Conservation (phyloP, 177 flowering plant genomes). For the Vitis hybrid region DNA sequence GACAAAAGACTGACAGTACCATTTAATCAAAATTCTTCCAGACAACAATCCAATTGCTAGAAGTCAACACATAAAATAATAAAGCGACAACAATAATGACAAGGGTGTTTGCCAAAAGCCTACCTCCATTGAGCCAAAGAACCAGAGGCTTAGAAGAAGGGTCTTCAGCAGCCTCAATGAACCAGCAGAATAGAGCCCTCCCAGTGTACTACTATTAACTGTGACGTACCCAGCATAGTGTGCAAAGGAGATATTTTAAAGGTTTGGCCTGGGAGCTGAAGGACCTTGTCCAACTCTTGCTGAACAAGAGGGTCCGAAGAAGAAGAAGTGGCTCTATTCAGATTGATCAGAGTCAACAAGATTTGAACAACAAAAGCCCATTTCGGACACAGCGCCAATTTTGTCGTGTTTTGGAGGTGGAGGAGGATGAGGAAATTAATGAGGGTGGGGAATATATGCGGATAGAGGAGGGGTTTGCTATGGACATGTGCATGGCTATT, state of each 20-base stretch:
- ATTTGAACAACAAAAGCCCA: slow-evolving; percentile 24
- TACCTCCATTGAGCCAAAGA: slow-evolving; percentile 89
- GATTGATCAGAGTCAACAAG: slow-evolving; percentile 11
- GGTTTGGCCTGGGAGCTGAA: slow-evolving; percentile 51
- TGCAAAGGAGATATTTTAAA: slow-evolving; percentile 48
- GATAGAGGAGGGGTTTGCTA: too few species aligned
- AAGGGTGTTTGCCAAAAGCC: background rate
- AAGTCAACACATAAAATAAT: background rate
- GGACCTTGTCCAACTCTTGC: slow-evolving; percentile 45
- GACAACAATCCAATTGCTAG: background rate
- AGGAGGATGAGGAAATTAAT: background rate
- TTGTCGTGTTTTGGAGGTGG: background rate
- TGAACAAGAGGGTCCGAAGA: slow-evolving; percentile 31
- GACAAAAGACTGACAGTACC: too few species aligned
- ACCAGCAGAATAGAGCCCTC: slow-evolving; percentile 77
- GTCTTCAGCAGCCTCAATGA: slow-evolving; percentile 64
- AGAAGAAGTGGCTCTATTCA: background rate
- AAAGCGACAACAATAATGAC: too few species aligned
- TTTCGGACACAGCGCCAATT: slow-evolving; percentile 16
- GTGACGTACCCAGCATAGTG: slow-evolving; percentile 76
- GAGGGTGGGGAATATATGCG: too few species aligned
- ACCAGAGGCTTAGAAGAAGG: slow-evolving; percentile 70
- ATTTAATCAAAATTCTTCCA: too few species aligned
- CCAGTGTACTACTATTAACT: slow-evolving; percentile 46
- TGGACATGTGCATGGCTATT: too few species aligned